Evolutionary conservation across 805 yeast genomes (phyloP), one percentile per base, ranked within the genome.

Genomic region (Candida easanensis): DNA sequence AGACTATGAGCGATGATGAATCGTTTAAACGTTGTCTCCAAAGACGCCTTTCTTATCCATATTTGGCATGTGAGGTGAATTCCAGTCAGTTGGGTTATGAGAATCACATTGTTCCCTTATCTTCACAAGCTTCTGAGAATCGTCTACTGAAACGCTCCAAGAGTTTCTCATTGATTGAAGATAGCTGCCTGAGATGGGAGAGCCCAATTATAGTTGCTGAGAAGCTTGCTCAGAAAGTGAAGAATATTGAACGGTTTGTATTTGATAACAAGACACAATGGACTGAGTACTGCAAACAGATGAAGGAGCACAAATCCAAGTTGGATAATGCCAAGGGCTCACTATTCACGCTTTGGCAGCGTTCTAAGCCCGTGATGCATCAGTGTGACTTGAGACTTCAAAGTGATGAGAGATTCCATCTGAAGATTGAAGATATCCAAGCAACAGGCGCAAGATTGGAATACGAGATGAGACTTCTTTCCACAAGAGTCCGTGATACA

Each of bases 401-500:
- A 22, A 48, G 46, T 6, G 51, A 62, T 40, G 62, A 66, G 18
- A 45, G 68, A 18, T 50, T 72, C 13, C 61, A 66, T 7, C 57
- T 63, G 22, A 75, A 73, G 45, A 57, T 73, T 40, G 58, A 63
- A 20, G 84, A 80, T 46, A 64, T 80, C 15, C 76, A 74, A 39
- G 74, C 81, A 8, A 63, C 78, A 39, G 74, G 77, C 26, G 80
- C 86, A 3, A 68, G 82, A 48, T 59, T 85, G 39, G 77, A 79
- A 51, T 85, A 85, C 58, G 91, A 85, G 56, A 65, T 80, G 35
- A 63, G 84, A 17, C 65, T 81, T 33, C 60, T 85, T 23, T 73
- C 73, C 25, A 73, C 76, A 18, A 80, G 84, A 51, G 73, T 85
- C 36, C 72, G 77, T 34, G 93, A 85, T 52, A 82, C 84, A 7